A percentile compares a stretch with the other conserved stretches of the same genome.
Evolutionary conservation across 305 asterid species (phyloP).

Genomic region (Fraxinus xanthoxyloides): DNA sequence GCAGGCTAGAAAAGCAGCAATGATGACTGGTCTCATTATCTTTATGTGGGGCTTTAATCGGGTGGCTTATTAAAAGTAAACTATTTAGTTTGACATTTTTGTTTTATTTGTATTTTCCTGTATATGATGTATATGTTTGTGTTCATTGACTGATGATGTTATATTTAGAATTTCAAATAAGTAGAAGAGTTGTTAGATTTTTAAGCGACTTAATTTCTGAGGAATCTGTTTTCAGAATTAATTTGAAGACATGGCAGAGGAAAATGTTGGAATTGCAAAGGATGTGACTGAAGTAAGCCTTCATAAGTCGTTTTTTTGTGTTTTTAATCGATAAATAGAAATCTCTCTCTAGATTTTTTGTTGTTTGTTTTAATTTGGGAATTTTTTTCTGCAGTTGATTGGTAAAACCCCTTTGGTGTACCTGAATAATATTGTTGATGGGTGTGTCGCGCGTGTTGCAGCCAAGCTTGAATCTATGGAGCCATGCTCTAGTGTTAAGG

Average conservation of each 20-base stretch:
- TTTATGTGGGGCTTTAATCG: not conserved
- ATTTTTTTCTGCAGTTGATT: slow-evolving; percentile 14
- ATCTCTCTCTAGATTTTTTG: not conserved
- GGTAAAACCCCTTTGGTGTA: slow-evolving; percentile 30
- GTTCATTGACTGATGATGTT: not conserved
- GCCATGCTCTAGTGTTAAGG: slow-evolving; percentile 49
- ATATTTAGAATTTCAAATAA: not conserved
- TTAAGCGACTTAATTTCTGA: not conserved
- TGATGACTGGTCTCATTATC: not conserved
- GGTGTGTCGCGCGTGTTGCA: slow-evolving; percentile 39
- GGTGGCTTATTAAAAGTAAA: not conserved
- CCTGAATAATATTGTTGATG: slow-evolving; percentile 30
- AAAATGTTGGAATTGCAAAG: not conserved
- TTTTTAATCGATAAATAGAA: not conserved
- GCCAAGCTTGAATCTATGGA: slow-evolving; percentile 48
- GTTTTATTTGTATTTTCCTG: not conserved
- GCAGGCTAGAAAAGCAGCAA: not conserved
- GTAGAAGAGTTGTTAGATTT: not conserved
- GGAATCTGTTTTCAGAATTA: not conserved
- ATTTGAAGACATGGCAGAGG: not conserved
- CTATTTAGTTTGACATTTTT: not conserved
- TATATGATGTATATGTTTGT: not conserved
- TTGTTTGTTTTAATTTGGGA: not conserved
- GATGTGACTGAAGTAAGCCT: not conserved
- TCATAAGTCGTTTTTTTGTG: not conserved